phyloP scores from a whole-genome alignment of 1,284 basidiomycete genomes.

The Ceratorhiza oryzae-sativae region DNA sequence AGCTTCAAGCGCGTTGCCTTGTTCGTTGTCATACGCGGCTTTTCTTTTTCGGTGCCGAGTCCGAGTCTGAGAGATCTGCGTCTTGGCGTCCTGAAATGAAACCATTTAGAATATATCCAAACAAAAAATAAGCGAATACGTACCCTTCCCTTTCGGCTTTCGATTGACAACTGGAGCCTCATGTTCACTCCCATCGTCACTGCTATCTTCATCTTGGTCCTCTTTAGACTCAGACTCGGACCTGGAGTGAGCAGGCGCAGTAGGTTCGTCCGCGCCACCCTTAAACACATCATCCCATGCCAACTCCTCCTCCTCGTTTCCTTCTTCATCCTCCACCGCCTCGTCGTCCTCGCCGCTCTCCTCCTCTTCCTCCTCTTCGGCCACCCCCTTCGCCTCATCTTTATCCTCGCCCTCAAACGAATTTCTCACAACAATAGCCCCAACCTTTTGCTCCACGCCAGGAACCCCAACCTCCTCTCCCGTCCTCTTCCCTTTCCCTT shows the following conservation, averaged over 20 bases:
- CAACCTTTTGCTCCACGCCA: slow-evolving; percentile 75
- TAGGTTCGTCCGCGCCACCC: slow-evolving; percentile 31
- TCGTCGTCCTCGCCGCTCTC: slow-evolving; percentile 46
- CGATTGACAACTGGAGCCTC: neutral
- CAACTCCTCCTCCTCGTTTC: slow-evolving; percentile 49
- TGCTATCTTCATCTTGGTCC: slow-evolving; percentile 11
- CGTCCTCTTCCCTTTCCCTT: slow-evolving; percentile 43
- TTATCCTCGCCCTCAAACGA: slow-evolving; percentile 75
- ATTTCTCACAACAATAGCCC: slow-evolving; percentile 85
- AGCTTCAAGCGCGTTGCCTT: slow-evolving; percentile 60
- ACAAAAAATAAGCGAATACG: neutral
- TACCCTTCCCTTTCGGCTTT: slow-evolving; percentile 24
- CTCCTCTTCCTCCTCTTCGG: slow-evolving; percentile 44
- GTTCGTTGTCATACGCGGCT: slow-evolving; percentile 85
- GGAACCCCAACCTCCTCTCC: slow-evolving; percentile 51
- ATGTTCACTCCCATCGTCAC: slow-evolving; percentile 32
- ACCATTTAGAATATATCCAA: neutral
- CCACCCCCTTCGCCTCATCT: slow-evolving; percentile 58
- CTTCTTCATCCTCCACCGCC: slow-evolving; percentile 46
- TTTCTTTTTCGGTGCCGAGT: slow-evolving; percentile 54
- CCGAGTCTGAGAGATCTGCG: slow-evolving; percentile 45
- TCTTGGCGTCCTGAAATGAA: slow-evolving; percentile 24
- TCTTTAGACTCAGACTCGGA: slow-evolving; percentile 46
- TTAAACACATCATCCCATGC: slow-evolving; percentile 58
- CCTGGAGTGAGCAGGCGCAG: slow-evolving; percentile 41